These are phyloP conservation scores for Colletotrichum spaethianum DNA, from an alignment of 2,329 filamentous ascomycete species.

Conservation along the genomic window DNA sequence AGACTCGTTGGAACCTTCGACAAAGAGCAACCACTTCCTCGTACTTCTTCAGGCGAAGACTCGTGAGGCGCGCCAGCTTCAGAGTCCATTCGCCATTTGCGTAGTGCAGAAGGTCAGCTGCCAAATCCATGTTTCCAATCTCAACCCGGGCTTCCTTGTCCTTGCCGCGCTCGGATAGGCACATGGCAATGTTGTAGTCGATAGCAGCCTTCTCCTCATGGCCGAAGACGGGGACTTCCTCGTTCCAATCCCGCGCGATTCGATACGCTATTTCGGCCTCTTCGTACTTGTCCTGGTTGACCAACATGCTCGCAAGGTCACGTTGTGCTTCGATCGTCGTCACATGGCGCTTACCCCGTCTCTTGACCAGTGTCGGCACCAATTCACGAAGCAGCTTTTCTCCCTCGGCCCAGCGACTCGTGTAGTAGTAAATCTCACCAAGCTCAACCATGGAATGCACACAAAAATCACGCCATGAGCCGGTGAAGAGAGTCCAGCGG, in stretches of 20 bases:
- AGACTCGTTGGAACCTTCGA: slow-evolving; percentile 33
- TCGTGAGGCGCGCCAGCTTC: slow-evolving; percentile 41
- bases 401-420: slow-evolving; percentile 41
- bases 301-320: slow-evolving; percentile 42
- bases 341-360: slow-evolving; percentile 37
- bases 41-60: slow-evolving; percentile 36
- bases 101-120: slow-evolving; percentile 42
- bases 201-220: slow-evolving; percentile 43
- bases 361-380: slow-evolving; percentile 38
- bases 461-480: slow-evolving; percentile 42
- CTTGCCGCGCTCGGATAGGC: slow-evolving; percentile 41
- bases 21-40: slow-evolving; percentile 40
- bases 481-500: slow-evolving; percentile 39
- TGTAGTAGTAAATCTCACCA: slow-evolving; percentile 45
- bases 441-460: slow-evolving; percentile 44
- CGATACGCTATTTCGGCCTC: slow-evolving; percentile 41
- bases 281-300: slow-evolving; percentile 42
- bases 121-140: slow-evolving; percentile 39
- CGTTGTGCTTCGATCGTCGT: slow-evolving; percentile 44
- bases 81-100: slow-evolving; percentile 44
- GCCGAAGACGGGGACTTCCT: slow-evolving; percentile 38
- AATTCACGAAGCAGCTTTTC: slow-evolving; percentile 42
- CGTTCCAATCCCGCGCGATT: slow-evolving; percentile 41
- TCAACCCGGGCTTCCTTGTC: slow-evolving; percentile 35
- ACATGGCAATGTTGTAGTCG: slow-evolving; percentile 44